phyloP scores from a whole-genome alignment of 2,329 filamentous ascomycete genomes.

The Albifimbria verrucaria region DNA sequence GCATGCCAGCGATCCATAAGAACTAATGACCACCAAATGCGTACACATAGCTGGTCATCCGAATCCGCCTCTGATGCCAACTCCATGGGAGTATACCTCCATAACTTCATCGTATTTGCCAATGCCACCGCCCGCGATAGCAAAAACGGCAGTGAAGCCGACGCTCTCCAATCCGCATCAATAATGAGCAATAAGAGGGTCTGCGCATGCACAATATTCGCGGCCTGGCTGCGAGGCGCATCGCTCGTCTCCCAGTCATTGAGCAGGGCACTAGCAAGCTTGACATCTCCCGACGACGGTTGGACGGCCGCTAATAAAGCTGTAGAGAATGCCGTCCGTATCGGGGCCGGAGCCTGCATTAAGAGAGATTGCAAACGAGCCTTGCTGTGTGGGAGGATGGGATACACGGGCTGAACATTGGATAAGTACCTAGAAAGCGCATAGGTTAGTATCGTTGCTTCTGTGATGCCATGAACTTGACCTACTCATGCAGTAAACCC shows the following conservation, averaged over 20 bases:
- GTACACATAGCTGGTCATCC: constrained; percentile 58
- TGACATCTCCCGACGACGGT: constrained; percentile 36
- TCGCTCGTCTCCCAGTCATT: constrained; percentile 48
- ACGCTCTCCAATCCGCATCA: constrained; percentile 55
- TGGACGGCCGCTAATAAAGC: constrained; percentile 56
- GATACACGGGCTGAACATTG: constrained; percentile 64
- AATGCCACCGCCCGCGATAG: constrained; percentile 64
- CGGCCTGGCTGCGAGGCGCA: constrained; percentile 32
- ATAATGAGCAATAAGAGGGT: constrained; percentile 64
- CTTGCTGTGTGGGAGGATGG: constrained; percentile 59
- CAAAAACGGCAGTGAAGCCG: constrained; percentile 45
- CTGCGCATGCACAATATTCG: constrained; percentile 60
- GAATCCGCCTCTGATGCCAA: constrained; percentile 53
- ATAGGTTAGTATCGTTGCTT: background rate
- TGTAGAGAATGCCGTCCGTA: constrained; percentile 63
- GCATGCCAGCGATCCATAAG: constrained; percentile 73
- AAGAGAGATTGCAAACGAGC: constrained; percentile 54
- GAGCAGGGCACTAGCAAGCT: constrained; percentile 44
- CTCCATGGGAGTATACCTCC: constrained; percentile 37
- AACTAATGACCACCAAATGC: constrained; percentile 70
- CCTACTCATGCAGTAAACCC: constrained; percentile 43
- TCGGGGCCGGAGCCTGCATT: constrained; percentile 48
- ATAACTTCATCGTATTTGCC: constrained; percentile 63
- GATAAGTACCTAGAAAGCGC: constrained; percentile 52
- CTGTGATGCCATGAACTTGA: background rate